phyloP scores from a whole-genome alignment of 306 rosid genomes.

The Hippophae tibetana region DNA sequence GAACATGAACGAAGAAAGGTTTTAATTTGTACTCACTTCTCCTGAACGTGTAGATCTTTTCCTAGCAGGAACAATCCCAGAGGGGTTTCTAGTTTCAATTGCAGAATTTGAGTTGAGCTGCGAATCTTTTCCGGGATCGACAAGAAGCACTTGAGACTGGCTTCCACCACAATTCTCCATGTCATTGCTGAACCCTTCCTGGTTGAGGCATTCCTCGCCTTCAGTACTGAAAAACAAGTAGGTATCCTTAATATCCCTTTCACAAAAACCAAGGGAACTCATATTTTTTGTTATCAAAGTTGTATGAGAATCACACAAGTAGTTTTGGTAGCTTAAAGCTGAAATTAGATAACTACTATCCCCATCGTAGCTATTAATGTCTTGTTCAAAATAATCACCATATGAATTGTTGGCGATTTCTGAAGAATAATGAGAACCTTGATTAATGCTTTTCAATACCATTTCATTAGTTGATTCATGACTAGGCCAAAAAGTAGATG shows the following conservation, averaged over 20 bases:
- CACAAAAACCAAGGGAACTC: slow-evolving; percentile 17
- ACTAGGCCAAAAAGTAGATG: slow-evolving; percentile 41
- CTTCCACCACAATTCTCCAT: slow-evolving; percentile 24
- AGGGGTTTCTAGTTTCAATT: slow-evolving; percentile 21
- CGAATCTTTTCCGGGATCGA: slow-evolving; percentile 12
- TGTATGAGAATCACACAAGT: slow-evolving; percentile 19
- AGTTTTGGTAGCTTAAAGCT: slow-evolving; percentile 15
- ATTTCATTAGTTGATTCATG: slow-evolving; percentile 23
- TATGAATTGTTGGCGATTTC: slow-evolving; percentile 12
- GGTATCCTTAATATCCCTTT: slow-evolving; percentile 21
- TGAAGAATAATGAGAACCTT: slow-evolving; percentile 21
- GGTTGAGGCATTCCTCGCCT: slow-evolving; percentile 28
- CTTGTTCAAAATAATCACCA: slow-evolving; percentile 19
- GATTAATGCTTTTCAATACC: slow-evolving; percentile 17
- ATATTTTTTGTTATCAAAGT: slow-evolving; percentile 27
- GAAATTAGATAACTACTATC: slow-evolving; percentile 15
- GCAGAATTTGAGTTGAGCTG: slow-evolving; percentile 20
- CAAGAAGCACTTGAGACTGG: slow-evolving; percentile 15
- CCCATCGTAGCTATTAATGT: slow-evolving; percentile 12
- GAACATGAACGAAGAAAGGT: too few relatives aligned
- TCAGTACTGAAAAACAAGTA: slow-evolving; percentile 19
- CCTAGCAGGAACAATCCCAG: slow-evolving; percentile 20
- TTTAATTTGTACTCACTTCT: slow-evolving; percentile 28
- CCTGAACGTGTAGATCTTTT: slow-evolving; percentile 41
- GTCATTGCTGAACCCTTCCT: slow-evolving; percentile 26